phyloP scores from a whole-genome alignment of 148 eudicot species.

The Rhododendron ovatum region DNA sequence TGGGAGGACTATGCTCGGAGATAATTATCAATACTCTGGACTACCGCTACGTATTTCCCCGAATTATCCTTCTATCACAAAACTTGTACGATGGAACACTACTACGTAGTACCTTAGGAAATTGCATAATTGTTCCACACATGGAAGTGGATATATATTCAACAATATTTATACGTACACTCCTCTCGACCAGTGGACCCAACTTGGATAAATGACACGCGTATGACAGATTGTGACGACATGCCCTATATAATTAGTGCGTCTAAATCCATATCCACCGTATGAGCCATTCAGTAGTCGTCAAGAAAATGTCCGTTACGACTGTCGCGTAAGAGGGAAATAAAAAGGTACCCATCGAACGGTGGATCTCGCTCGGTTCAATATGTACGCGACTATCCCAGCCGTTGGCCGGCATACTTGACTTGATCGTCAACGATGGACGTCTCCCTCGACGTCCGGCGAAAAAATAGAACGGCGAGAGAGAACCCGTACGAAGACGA shows the following conservation, averaged over 20 bases:
- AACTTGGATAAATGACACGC: no score
- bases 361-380: not conserved
- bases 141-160: no score
- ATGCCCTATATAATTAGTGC: not conserved
- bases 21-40: no score
- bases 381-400: not conserved
- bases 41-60: no score
- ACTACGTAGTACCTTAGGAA: no score
- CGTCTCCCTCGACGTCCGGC: not conserved
- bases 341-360: not conserved
- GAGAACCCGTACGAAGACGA: not conserved
- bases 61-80: no score
- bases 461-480: not conserved
- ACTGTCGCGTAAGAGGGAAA: not conserved
- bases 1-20: no score
- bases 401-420: not conserved
- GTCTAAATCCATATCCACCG: not conserved
- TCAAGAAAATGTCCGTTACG: not conserved
- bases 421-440: not conserved
- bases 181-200: no score
- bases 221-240: no score
- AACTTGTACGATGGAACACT: no score
- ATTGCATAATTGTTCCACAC: no score
- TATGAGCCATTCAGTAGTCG: not conserved
- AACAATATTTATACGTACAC: no score